Conservation (phyloP, 139 green algal species). For the Marvania coccoides region DNA sequence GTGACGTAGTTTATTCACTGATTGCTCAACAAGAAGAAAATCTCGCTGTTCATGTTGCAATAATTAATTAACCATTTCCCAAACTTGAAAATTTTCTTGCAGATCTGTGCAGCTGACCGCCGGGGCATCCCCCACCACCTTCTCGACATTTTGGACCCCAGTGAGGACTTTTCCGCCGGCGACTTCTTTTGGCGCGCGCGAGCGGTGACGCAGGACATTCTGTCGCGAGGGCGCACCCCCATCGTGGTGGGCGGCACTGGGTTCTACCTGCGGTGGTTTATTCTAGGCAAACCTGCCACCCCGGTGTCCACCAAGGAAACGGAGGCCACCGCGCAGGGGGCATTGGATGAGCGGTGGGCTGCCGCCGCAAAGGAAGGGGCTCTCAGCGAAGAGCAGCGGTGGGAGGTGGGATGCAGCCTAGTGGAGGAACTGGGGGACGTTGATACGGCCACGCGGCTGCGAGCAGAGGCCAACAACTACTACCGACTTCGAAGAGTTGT, state of each 20-base stretch:
- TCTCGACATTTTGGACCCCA: constrained; percentile 69
- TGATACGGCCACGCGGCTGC: constrained; percentile 41
- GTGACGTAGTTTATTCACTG: not conserved
- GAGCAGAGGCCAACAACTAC: constrained; percentile 76
- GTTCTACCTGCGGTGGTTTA: constrained; percentile 88
- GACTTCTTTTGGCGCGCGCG: constrained; percentile 68
- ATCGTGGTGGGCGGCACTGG: constrained; percentile 91
- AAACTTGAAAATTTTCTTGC: constrained; percentile 9
- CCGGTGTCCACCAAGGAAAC: constrained; percentile 37
- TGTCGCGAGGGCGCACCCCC: constrained; percentile 46
- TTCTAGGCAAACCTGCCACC: constrained; percentile 67
- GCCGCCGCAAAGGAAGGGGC: not conserved
- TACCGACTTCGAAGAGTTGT: constrained; percentile 79
- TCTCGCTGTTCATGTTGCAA: no score
- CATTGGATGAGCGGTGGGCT: constrained; percentile 24
- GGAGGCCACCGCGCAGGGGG: constrained; percentile 20
- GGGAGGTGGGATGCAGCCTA: constrained; percentile 41
- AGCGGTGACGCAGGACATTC: constrained; percentile 56
- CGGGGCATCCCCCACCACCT: constrained; percentile 86
- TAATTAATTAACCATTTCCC: no score
- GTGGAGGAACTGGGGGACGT: constrained; percentile 58
- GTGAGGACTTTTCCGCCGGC: constrained; percentile 79
- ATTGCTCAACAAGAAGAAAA: not conserved
- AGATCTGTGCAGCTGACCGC: constrained; percentile 46
- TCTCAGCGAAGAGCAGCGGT: constrained; percentile 42